Conservation (phyloP, 2,329 filamentous ascomycete species). For the Calonectria pseudoreteaudii region DNA sequence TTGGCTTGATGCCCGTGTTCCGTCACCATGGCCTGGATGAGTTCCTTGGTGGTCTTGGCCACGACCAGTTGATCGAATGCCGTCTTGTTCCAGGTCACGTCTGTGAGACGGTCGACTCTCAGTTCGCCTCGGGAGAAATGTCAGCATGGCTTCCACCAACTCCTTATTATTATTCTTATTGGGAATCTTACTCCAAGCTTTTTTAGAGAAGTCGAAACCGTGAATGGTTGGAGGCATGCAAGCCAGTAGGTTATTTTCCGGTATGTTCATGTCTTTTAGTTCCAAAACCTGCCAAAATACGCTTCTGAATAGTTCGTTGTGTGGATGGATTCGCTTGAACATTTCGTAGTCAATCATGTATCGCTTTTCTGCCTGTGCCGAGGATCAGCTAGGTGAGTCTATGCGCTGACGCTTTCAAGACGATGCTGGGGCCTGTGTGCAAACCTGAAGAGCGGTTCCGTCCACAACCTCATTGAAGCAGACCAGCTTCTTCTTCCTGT, state of each 20-base stretch:
- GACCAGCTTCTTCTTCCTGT: neutral
- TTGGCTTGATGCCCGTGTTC: slow-evolving; percentile 15
- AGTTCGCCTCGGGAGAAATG: neutral
- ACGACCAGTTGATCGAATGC: slow-evolving; percentile 26
- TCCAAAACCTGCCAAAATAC: fast-evolving
- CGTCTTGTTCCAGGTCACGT: slow-evolving; percentile 28
- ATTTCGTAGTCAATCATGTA: slow-evolving; percentile 27
- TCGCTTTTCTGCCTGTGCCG: slow-evolving; percentile 5
- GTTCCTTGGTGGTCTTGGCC: slow-evolving; percentile 14
- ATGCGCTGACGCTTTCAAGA: too few relatives aligned
- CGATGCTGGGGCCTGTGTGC: neutral
- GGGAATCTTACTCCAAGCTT: slow-evolving; percentile 15
- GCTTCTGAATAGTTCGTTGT: neutral
- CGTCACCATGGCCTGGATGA: slow-evolving; percentile 24
- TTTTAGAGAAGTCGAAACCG: slow-evolving; percentile 24
- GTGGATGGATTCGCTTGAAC: slow-evolving; percentile 13
- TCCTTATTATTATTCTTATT: too few relatives aligned
- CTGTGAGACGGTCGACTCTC: neutral
- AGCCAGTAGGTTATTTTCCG: neutral
- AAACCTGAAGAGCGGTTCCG: neutral
- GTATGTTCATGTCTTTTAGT: neutral
- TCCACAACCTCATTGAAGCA: neutral
- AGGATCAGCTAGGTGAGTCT: neutral
- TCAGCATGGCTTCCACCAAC: neutral
- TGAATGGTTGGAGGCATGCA: slow-evolving; percentile 4